Conservation (phyloP, 805 yeast species). For the Wickerhamomyces ciferrii region DNA sequence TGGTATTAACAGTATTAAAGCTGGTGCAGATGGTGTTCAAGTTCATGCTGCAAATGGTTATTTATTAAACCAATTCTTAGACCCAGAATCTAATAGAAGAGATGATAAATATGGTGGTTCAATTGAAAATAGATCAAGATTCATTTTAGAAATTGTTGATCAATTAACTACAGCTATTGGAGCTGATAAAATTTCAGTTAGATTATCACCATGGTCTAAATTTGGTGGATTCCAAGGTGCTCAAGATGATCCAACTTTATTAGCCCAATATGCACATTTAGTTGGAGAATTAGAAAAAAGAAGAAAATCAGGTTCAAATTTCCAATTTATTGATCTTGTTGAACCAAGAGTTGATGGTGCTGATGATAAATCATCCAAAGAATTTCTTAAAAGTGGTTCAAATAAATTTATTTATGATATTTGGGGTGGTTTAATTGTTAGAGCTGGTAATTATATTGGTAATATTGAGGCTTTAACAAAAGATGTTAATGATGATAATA, state of each 20-base stretch:
- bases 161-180: constrained; percentile 1
- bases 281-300: constrained; percentile 34
- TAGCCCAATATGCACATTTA: constrained; percentile 36
- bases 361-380: not conserved
- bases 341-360: constrained; percentile 33
- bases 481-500: constrained; percentile 1
- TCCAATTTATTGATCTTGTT: constrained; percentile 38
- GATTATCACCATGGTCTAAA: constrained; percentile 33
- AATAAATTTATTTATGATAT: constrained; percentile 11
- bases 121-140: constrained; percentile 42
- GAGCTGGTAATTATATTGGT: constrained; percentile 21
- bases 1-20: constrained; percentile 30
- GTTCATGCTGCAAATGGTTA: constrained; percentile 67
- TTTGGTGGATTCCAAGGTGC: constrained; percentile 24
- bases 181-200: constrained; percentile 13
- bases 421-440: constrained; percentile 20
- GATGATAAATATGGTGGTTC: constrained; percentile 52
- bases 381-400: not conserved
- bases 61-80: constrained; percentile 49
- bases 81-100: constrained; percentile 36
- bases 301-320: constrained; percentile 27
- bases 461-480: not conserved
- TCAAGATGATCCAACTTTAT: constrained; percentile 21
- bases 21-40: constrained; percentile 54
- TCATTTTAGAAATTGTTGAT: constrained; percentile 32